Evolutionary conservation across 768 basidiomycete species (phyloP).

Genomic region (Serendipita sp.): DNA sequence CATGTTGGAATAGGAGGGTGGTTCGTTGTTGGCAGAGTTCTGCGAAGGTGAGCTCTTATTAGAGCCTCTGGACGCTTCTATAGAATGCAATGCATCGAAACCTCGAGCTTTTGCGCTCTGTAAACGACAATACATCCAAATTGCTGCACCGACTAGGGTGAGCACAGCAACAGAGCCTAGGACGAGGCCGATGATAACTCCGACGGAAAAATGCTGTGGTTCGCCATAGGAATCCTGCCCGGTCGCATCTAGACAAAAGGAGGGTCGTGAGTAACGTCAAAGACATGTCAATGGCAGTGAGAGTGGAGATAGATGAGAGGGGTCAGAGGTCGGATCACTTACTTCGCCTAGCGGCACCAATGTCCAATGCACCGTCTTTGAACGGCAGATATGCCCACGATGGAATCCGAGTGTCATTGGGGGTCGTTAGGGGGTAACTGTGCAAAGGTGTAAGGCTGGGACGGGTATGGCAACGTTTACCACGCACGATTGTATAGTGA

Average conservation of each 20-base stretch:
- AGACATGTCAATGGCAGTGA: background rate
- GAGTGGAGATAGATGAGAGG: background rate
- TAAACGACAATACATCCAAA: background rate
- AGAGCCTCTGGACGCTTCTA: too few relatives aligned
- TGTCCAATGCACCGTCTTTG: background rate
- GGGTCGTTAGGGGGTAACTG: background rate
- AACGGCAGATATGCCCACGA: background rate
- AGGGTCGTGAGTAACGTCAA: background rate
- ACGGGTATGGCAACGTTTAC: background rate
- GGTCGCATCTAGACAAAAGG: background rate
- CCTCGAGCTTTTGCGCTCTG: background rate
- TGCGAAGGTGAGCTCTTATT: too few relatives aligned
- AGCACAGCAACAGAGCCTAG: background rate
- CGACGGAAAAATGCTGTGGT: background rate
- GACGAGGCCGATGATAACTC: background rate
- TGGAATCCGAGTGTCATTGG: background rate
- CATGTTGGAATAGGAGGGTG: too few relatives aligned
- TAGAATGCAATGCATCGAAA: background rate
- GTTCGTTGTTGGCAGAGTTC: too few relatives aligned
- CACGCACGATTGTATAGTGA: background rate
- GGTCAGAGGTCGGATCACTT: background rate
- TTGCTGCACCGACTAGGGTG: background rate
- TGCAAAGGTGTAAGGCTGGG: background rate
- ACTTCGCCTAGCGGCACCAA: background rate
- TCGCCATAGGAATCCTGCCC: background rate